Percentiles rank a stretch among this genome's conserved stretches.
phyloP scores from a whole-genome alignment of 2,329 filamentous ascomycete genomes.

The Penicillium sp. region DNA sequence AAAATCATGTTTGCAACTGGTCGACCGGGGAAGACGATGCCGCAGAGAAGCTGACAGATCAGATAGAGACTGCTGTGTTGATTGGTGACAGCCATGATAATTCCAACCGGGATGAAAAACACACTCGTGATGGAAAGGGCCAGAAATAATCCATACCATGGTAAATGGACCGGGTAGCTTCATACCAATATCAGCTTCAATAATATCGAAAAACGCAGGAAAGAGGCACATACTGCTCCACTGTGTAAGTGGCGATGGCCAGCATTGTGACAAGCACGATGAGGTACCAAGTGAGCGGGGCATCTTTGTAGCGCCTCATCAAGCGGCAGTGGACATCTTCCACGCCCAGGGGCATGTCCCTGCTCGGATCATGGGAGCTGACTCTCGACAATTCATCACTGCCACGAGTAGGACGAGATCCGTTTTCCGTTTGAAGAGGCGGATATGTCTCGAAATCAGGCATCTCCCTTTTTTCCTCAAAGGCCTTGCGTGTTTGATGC shows the following conservation, averaged over 20 bases:
- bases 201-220: background rate
- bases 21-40: constrained; percentile 75
- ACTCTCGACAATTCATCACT: constrained; percentile 12
- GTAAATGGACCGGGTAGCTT: constrained; percentile 75
- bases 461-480: constrained; percentile 60
- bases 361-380: constrained; percentile 23
- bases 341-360: constrained; percentile 55
- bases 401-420: constrained; percentile 1
- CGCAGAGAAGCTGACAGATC: constrained; percentile 81
- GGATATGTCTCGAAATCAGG: constrained; percentile 52
- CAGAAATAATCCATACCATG: constrained; percentile 81
- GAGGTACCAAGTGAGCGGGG: constrained; percentile 78
- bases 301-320: constrained; percentile 80
- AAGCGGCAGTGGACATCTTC: constrained; percentile 83
- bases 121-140: constrained; percentile 74
- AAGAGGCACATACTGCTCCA: constrained; percentile 66
- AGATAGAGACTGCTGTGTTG: constrained; percentile 84
- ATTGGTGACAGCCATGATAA: constrained; percentile 90
- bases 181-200: constrained; percentile 8
- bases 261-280: constrained; percentile 73
- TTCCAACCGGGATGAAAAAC: constrained; percentile 86
- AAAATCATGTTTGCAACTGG: constrained; percentile 94
- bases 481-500: constrained; percentile 69
- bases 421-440: constrained; percentile 39
- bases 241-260: constrained; percentile 75